Evolutionary conservation across 2,329 filamentous ascomycete genomes (phyloP), one percentile per base, ranked within the genome.

Genomic region (Allantophomopsis lycopodina): DNA sequence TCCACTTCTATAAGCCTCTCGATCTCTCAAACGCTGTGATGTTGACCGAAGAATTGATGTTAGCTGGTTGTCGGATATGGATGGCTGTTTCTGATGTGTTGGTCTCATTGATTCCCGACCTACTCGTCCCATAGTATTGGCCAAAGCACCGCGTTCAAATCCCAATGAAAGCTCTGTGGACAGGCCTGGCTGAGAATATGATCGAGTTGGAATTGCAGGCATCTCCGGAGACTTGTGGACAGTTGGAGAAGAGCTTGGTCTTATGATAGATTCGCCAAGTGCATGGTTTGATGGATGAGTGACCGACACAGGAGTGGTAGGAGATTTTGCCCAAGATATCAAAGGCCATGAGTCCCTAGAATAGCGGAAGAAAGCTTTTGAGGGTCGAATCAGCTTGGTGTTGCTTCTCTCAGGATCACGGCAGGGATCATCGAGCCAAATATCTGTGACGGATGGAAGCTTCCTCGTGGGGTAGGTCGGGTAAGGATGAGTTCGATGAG

Each of bases 21-120:
- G 36, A 16, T 42, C 37, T 30, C 47, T 50, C n/a, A 51, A 17
- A 11, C 50, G 43, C 34, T 53, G 45, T 1, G 51, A 52, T 13
- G 49, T 51, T 10, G 51, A 53, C 35, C 46, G 39, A 5, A 52
- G 30, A 16, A 52, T 50, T 11, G 46, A 44, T n/a, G 50, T 46
- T 5, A 53, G 35, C 11, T 53, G 46, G 8, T 41, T 47, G 16
- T 48, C 50, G 2, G 50, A 48, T 13, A 38, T 44, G 7, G 50
- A 48, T 30, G 12, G 7, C 21, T 18, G 35, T 14, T 36, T 23
- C 15, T 36, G 23, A 28, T 28, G 23, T 8, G 23, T 28, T 28
- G 23, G 23, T 3, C 7, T 28, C 23, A 28, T 28, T 28, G 23
- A 28, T 28, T 28, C 23, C 3, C 11, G 23, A 12, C 23, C 23